Percentiles rank a stretch among this genome's conserved stretches.
Evolutionary conservation across 2,329 filamentous ascomycete genomes (phyloP).

Genomic region (Fusarium sp.): DNA sequence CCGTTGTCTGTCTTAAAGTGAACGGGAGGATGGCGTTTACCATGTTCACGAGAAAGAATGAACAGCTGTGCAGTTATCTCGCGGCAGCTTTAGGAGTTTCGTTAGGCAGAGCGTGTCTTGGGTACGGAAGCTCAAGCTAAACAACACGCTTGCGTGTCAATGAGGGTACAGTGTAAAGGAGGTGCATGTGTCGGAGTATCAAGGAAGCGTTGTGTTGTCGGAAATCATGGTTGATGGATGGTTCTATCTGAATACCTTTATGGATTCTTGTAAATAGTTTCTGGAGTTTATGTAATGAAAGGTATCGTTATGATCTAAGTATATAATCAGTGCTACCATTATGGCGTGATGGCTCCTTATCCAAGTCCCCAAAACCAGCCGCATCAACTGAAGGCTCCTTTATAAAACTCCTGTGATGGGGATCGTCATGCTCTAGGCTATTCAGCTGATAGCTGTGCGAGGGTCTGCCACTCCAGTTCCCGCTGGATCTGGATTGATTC

Average conservation of each 20-base stretch:
- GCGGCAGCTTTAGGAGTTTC: background rate
- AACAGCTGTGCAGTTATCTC: background rate
- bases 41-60: accelerated
- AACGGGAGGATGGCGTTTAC: too few species aligned
- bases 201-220: accelerated
- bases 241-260: accelerated
- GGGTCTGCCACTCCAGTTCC: background rate
- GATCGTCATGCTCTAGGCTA: background rate
- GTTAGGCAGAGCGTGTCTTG: background rate
- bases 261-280: background rate
- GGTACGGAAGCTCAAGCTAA: accelerated
- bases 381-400: background rate
- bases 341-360: background rate
- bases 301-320: background rate
- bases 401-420: background rate
- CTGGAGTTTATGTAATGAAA: accelerated
- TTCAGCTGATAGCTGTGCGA: background rate
- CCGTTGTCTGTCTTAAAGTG: too few species aligned
- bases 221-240: background rate
- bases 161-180: accelerated
- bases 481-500: background rate
- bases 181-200: accelerated
- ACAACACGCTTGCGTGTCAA: accelerated
- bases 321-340: background rate
- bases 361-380: background rate